Evolutionary conservation across 805 yeast species (phyloP).

Genomic region (Huiozyma sinensis): DNA sequence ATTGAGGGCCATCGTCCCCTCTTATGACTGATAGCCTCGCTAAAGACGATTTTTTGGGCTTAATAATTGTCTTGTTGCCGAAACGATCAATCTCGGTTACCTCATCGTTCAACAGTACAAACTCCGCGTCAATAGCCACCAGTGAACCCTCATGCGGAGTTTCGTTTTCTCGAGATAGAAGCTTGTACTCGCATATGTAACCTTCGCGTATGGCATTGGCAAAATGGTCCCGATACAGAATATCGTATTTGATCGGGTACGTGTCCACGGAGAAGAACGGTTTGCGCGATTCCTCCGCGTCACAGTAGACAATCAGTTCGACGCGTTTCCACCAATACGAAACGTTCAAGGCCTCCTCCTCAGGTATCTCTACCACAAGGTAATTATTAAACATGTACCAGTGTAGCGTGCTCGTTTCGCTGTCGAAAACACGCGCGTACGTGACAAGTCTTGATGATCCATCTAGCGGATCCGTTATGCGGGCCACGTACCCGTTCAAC

Average conservation of each 20-base stretch:
- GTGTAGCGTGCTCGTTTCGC: constrained; percentile 18
- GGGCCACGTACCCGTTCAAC: constrained; percentile 59
- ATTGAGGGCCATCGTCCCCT: constrained; percentile 52
- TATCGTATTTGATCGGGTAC: constrained; percentile 50
- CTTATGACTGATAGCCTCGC: constrained; percentile 86
- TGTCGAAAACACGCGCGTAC: constrained; percentile 37
- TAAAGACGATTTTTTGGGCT: constrained; percentile 65
- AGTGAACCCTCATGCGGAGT: constrained; percentile 67
- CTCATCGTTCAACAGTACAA: constrained; percentile 73
- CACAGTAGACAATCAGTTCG: constrained; percentile 55
- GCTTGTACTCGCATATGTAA: constrained; percentile 50
- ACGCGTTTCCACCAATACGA: constrained; percentile 78
- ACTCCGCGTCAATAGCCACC: constrained; percentile 94
- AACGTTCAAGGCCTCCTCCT: constrained; percentile 67
- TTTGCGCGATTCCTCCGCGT: constrained; percentile 31
- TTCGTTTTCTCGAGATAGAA: constrained; percentile 48
- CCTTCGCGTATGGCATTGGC: constrained; percentile 55
- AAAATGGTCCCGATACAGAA: constrained; percentile 66
- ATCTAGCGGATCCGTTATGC: constrained; percentile 42
- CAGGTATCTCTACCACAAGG: constrained; percentile 64
- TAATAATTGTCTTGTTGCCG: constrained; percentile 58
- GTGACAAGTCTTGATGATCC: constrained; percentile 51
- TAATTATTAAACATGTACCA: constrained; percentile 93
- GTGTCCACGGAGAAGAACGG: constrained; percentile 37
- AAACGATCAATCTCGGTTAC: constrained; percentile 64